Evolutionary conservation across 1,284 basidiomycete species (phyloP).

Genomic region (Pseudomicrostroma phylloplanum): DNA sequence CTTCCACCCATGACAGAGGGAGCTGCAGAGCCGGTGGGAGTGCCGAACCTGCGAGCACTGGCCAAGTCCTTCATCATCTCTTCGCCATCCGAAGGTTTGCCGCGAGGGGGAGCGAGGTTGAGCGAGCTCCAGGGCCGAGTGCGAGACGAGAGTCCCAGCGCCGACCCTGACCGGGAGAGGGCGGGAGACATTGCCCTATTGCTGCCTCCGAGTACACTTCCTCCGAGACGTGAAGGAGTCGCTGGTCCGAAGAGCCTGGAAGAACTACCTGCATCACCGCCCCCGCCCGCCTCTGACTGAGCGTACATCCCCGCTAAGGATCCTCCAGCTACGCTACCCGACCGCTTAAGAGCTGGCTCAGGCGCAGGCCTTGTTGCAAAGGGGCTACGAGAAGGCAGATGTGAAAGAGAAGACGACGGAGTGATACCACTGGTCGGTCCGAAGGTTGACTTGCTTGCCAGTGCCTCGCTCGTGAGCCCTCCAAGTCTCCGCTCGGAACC

Average conservation of each 20-base stretch:
- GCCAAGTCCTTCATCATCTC: conserved; percentile 35
- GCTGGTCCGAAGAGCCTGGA: too few species aligned
- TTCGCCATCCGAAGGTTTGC: conserved; percentile 25
- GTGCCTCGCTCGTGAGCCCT: conserved; percentile 4
- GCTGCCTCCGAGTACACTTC: too few species aligned
- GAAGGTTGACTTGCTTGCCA: not conserved
- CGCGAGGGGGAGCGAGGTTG: conserved; percentile 27
- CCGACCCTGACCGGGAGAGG: conserved; percentile 1
- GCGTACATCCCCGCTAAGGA: too few species aligned
- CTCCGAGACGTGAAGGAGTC: too few species aligned
- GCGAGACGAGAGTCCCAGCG: not conserved
- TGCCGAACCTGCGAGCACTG: conserved; percentile 18
- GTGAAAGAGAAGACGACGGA: conserved; percentile 25
- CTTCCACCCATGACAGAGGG: conserved; percentile 17
- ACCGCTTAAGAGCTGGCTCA: too few species aligned
- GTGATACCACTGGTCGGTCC: conserved; percentile 19
- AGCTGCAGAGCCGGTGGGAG: conserved; percentile 9
- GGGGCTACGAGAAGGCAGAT: conserved; percentile 21
- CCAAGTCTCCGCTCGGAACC: conserved; percentile 27
- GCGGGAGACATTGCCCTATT: not conserved
- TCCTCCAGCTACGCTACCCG: too few species aligned
- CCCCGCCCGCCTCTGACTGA: too few species aligned
- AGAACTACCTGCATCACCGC: too few species aligned
- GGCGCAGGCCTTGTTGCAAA: not conserved
- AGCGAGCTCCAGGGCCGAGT: conserved; percentile 35